phyloP scores from a whole-genome alignment of 192 early-diverging fungal genomes.

The Coemansia sp. region DNA sequence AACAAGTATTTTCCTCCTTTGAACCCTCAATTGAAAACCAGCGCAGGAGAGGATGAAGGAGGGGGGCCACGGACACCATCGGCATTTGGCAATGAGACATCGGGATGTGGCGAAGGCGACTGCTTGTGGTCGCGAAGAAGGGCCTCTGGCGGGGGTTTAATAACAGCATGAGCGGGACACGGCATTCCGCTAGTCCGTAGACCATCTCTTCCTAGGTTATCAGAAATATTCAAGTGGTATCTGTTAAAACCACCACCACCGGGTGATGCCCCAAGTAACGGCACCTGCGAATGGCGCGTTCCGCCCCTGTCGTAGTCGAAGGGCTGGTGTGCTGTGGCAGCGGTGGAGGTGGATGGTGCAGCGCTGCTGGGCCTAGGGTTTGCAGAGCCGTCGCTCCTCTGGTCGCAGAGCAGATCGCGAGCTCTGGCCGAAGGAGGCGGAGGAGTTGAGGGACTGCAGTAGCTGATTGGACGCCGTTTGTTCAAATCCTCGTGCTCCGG shows the following conservation, averaged over 20 bases:
- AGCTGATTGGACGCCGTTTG: too few relatives aligned
- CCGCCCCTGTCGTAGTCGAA: too few relatives aligned
- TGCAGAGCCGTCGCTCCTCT: background rate
- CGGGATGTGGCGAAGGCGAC: background rate
- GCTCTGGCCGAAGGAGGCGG: background rate
- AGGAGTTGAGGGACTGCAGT: conserved; percentile 1
- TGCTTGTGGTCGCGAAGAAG: conserved; percentile 7
- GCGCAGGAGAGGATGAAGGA: background rate
- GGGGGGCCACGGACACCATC: background rate
- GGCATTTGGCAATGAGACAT: background rate
- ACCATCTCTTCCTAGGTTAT: too few relatives aligned
- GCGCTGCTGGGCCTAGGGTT: background rate
- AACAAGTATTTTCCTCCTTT: too few relatives aligned
- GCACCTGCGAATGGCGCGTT: too few relatives aligned
- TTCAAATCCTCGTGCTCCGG: background rate
- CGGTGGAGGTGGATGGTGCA: background rate
- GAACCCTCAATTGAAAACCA: background rate
- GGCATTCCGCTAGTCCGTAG: background rate
- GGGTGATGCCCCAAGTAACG: too few relatives aligned
- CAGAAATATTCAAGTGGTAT: too few relatives aligned
- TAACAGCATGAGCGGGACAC: background rate
- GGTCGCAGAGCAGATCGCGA: background rate
- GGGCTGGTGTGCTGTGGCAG: too few relatives aligned
- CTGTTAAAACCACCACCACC: too few relatives aligned
- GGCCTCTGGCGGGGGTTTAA: conserved; percentile 5